Evolutionary conservation across 2,329 filamentous ascomycete species (phyloP).

Genomic region (Hyphodiscus sp.): DNA sequence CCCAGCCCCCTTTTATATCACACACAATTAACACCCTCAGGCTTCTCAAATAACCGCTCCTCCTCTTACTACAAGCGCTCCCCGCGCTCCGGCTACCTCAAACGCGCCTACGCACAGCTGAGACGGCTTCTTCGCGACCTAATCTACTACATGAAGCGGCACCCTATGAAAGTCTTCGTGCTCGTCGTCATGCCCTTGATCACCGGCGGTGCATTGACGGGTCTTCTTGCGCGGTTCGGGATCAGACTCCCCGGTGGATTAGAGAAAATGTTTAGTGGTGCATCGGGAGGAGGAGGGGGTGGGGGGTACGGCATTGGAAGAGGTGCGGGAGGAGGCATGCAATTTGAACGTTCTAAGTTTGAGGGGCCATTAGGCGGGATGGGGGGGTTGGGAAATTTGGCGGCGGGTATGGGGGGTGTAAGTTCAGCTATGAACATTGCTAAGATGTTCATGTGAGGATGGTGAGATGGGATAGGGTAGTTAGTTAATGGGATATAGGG

Average conservation of each 20-base stretch:
- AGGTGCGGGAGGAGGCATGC: constrained; percentile 9
- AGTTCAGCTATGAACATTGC: constrained; percentile 27
- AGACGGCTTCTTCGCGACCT: constrained; percentile 76
- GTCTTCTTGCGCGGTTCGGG: constrained; percentile 72
- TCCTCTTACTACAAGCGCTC: constrained; percentile 69
- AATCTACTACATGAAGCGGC: constrained; percentile 70
- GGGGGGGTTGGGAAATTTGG: constrained; percentile 15
- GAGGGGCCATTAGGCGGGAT: constrained; percentile 14
- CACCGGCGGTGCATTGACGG: constrained; percentile 74
- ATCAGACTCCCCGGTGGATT: constrained; percentile 64
- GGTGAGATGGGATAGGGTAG: background rate
- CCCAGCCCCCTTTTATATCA: no score
- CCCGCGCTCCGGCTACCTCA: constrained; percentile 72
- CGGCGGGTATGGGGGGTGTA: constrained; percentile 23
- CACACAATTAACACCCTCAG: background rate
- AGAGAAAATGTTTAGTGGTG: constrained; percentile 50
- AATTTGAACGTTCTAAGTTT: constrained; percentile 17
- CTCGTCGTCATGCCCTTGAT: constrained; percentile 82
- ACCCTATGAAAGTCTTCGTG: constrained; percentile 83
- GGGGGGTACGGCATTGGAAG: constrained; percentile 40
- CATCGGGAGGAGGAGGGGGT: constrained; percentile 31
- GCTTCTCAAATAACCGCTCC: constrained; percentile 19
- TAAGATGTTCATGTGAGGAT: constrained; percentile 30
- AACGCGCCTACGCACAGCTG: constrained; percentile 66
- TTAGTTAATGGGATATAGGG: background rate